phyloP scores from a whole-genome alignment of 208 protist species.

The Trypanosoma boissoni region DNA sequence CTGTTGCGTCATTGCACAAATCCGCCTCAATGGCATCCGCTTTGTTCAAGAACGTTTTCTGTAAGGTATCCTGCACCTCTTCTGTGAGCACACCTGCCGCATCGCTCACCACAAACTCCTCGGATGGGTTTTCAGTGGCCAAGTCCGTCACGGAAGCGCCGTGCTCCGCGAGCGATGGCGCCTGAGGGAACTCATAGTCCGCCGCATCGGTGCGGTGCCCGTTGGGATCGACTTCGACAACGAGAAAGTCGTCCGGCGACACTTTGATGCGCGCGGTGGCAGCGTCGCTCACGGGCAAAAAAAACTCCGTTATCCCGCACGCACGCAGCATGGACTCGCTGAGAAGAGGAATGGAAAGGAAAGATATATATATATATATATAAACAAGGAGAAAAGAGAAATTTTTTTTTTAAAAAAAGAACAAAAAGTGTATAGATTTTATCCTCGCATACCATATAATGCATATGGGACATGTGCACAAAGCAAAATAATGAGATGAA shows the following conservation, averaged over 20 bases:
- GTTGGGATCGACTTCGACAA: slow-evolving; percentile 68
- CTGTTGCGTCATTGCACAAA: neutral
- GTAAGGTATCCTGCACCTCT: no score
- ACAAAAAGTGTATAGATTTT: no score
- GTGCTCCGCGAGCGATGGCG: slow-evolving; percentile 1
- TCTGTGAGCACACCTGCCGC: neutral
- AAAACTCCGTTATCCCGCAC: slow-evolving; percentile 55
- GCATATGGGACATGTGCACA: no score
- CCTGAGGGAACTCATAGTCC: slow-evolving; percentile 23
- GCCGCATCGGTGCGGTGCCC: slow-evolving; percentile 47
- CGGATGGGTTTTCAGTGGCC: no score
- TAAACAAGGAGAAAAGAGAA: neutral
- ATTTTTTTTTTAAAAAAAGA: no score
- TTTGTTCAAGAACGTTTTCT: slow-evolving; percentile 13
- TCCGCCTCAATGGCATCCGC: slow-evolving; percentile 4
- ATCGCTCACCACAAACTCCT: no score
- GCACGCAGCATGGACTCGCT: slow-evolving; percentile 43
- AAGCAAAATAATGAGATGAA: no score
- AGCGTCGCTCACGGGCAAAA: slow-evolving; percentile 4
- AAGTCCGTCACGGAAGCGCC: neutral
- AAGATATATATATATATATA: neutral
- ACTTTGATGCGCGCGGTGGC: slow-evolving; percentile 37
- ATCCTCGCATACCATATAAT: no score
- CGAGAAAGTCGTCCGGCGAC: slow-evolving; percentile 64
- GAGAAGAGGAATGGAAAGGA: neutral